A percentile compares a stretch with the other conserved stretches of the same genome.
Conservation (phyloP, 1,284 basidiomycete species). For the Ustilago loliicola region DNA sequence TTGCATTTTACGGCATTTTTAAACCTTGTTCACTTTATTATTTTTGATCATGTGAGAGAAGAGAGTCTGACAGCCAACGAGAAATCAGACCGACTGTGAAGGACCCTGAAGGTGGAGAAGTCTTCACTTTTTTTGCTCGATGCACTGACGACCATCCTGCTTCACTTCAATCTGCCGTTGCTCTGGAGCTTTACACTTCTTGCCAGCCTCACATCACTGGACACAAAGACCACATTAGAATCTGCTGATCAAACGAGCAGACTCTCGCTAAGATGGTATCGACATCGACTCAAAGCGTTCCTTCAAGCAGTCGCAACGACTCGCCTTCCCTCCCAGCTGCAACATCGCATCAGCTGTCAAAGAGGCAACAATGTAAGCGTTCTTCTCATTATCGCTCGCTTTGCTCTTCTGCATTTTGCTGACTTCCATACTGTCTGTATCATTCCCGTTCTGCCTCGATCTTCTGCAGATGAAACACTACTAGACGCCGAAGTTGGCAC, state of each 20-base stretch:
- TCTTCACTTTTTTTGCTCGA: background rate
- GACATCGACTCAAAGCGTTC: background rate
- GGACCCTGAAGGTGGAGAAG: slow-evolving; percentile 12
- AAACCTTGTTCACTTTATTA: no score
- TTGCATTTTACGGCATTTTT: background rate
- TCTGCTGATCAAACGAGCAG: background rate
- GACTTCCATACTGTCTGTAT: background rate
- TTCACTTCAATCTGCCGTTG: background rate
- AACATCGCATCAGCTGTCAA: slow-evolving; percentile 34
- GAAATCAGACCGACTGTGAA: background rate
- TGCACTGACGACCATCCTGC: background rate
- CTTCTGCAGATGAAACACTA: slow-evolving; percentile 31
- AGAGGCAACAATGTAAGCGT: slow-evolving; percentile 41
- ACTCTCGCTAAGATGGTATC: slow-evolving; percentile 13
- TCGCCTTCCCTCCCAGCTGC: slow-evolving; percentile 12
- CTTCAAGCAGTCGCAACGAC: background rate
- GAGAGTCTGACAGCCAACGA: background rate
- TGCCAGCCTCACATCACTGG: background rate
- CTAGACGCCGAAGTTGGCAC: slow-evolving; percentile 29
- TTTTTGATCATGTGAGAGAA: no score
- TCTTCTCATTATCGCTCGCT: background rate
- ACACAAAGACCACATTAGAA: no score
- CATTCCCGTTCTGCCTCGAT: background rate
- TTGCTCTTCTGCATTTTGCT: no score
- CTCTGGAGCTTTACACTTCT: background rate